Conservation (phyloP, 163 green algal species). For the Prototheca wickerhamii region DNA sequence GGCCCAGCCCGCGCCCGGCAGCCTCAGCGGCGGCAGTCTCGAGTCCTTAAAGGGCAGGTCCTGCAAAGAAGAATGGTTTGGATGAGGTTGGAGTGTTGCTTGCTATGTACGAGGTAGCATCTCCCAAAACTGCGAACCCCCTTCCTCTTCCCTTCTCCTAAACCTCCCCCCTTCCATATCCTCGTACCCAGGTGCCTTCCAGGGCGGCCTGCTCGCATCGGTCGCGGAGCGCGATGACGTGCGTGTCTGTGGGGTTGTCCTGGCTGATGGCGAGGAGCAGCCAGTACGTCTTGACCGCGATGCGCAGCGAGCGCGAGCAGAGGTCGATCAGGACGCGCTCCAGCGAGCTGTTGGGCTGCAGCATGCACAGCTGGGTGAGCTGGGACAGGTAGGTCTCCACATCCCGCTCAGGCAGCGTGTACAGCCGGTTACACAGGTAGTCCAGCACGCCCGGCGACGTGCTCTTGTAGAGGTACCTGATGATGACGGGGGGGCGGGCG, state of each 20-base stretch:
- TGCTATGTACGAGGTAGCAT: not conserved
- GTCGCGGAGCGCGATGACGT: conserved; percentile 47
- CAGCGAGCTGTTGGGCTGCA: conserved; percentile 46
- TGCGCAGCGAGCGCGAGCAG: conserved; percentile 64
- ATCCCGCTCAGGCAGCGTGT: conserved; percentile 59
- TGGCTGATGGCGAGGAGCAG: conserved; percentile 80
- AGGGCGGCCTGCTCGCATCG: conserved; percentile 66
- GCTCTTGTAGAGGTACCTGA: conserved; percentile 75
- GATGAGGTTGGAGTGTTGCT: too few species aligned
- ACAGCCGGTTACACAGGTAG: conserved; percentile 88
- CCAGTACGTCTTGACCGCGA: conserved; percentile 91
- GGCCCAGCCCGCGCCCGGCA: conserved; percentile 6
- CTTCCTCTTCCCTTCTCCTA: not conserved
- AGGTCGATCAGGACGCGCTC: conserved; percentile 73
- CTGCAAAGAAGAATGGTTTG: conserved; percentile 6
- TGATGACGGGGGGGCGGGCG: not conserved
- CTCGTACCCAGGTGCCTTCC: conserved; percentile 62
- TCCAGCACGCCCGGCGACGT: conserved; percentile 66
- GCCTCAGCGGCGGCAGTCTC: conserved; percentile 28
- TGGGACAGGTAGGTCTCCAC: conserved; percentile 78
- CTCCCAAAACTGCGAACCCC: too few species aligned
- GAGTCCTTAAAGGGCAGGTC: conserved; percentile 45
- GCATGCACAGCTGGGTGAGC: conserved; percentile 73
- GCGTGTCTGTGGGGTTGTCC: conserved; percentile 65
- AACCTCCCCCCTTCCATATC: not conserved